phyloP scores from a whole-genome alignment of 2,329 filamentous ascomycete genomes.

The Talaromyces sp. region DNA sequence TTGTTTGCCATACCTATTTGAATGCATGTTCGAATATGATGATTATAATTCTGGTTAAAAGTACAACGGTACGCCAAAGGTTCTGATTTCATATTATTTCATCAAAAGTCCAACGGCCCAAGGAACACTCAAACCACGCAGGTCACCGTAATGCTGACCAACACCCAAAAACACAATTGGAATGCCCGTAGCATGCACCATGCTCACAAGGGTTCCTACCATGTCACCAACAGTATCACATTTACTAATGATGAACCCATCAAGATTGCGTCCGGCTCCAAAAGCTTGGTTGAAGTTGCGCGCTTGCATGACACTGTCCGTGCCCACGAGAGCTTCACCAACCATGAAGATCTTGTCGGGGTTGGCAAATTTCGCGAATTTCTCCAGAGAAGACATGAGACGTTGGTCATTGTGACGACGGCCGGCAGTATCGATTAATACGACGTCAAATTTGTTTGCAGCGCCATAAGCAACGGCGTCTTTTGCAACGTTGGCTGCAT shows the following conservation, averaged over 20 bases:
- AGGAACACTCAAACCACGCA: slow-evolving; percentile 61
- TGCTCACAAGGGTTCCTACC: slow-evolving; percentile 91
- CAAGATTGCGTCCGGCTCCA: slow-evolving; percentile 71
- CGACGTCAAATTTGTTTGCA: slow-evolving; percentile 78
- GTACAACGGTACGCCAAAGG: neutral
- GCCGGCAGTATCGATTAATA: slow-evolving; percentile 94
- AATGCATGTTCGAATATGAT: neutral
- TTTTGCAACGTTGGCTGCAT: slow-evolving; percentile 90
- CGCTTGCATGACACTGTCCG: slow-evolving; percentile 91
- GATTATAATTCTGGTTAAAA: neutral
- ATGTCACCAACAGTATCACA: slow-evolving; percentile 99
- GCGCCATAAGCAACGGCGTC: slow-evolving; percentile 82
- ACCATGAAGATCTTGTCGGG: slow-evolving; percentile 99
- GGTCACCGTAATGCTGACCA: slow-evolving; percentile 64
- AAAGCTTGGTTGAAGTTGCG: slow-evolving; percentile 95
- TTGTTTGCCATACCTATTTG: neutral
- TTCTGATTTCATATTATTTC: slow-evolving; percentile 37
- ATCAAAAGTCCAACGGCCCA: slow-evolving; percentile 61
- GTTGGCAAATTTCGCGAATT: slow-evolving; percentile 92
- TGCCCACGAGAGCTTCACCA: slow-evolving; percentile 85
- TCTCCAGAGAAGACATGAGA: slow-evolving; percentile 93
- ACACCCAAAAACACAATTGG: slow-evolving; percentile 88
- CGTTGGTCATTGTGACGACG: slow-evolving; percentile 92
- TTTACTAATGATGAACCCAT: slow-evolving; percentile 98
- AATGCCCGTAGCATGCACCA: slow-evolving; percentile 95